These are phyloP conservation scores for Colletotrichum somersetense DNA, from an alignment of 2,329 filamentous ascomycete species.

Conservation along the genomic window DNA sequence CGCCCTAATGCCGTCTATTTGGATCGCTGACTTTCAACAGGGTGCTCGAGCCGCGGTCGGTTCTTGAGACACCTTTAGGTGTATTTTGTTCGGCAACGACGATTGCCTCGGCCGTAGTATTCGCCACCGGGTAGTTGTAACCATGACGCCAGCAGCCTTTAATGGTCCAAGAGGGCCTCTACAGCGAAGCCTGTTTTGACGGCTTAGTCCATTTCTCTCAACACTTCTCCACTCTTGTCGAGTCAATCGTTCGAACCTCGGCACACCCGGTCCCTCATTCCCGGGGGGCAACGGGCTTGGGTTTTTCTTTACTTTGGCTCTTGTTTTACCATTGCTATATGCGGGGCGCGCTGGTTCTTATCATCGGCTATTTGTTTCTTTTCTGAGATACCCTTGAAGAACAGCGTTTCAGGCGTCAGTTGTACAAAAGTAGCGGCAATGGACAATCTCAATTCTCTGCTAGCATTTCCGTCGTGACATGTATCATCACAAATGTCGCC, in stretches of 20 bases:
- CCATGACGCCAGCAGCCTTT: neutral
- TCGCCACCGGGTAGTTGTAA: neutral
- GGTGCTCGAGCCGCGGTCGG: conserved; percentile 42
- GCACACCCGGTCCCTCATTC: no score
- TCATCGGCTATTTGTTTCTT: conserved; percentile 10
- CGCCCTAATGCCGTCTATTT: neutral
- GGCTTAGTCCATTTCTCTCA: neutral
- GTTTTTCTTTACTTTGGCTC: neutral
- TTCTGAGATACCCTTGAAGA: conserved; percentile 34
- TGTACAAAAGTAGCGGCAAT: conserved; percentile 16
- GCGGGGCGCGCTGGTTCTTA: conserved; percentile 6
- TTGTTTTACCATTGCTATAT: neutral
- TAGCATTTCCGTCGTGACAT: neutral
- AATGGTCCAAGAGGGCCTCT: neutral
- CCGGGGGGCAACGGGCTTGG: neutral
- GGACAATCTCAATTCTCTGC: conserved; percentile 10
- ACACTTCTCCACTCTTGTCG: neutral
- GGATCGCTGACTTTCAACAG: conserved; percentile 31
- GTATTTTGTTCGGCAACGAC: neutral
- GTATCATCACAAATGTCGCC: neutral
- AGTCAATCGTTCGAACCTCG: neutral
- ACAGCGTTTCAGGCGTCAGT: conserved; percentile 23
- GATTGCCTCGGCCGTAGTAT: neutral
- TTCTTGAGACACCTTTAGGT: conserved; percentile 42
- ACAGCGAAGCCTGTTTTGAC: neutral